These are phyloP conservation scores for Penicillium capsulatum DNA, from an alignment of 2,329 filamentous ascomycete species.

Conservation along the genomic window DNA sequence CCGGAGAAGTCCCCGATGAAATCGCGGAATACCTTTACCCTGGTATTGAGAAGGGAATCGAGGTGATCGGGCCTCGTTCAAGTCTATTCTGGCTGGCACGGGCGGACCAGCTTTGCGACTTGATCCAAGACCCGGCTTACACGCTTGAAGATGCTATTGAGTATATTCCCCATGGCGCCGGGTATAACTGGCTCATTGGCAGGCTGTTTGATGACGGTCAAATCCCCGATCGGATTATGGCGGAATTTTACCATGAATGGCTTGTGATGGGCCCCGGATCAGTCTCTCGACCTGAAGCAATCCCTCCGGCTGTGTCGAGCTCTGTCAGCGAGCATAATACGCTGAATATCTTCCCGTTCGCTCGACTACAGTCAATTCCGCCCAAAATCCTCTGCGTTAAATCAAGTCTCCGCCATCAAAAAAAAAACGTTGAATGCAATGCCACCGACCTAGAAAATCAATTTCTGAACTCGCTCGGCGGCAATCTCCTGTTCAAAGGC, in stretches of 20 bases:
- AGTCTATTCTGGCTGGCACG: slow-evolving; percentile 3
- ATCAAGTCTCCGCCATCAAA: not conserved
- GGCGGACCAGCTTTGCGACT: not conserved
- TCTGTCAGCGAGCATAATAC: not conserved
- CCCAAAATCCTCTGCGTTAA: not conserved
- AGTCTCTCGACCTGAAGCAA: not conserved
- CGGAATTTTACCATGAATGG: not conserved
- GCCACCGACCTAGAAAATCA: not conserved
- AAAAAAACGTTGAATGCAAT: not conserved
- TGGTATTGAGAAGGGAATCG: not conserved
- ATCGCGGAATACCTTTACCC: not conserved
- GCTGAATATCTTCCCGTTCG: not conserved
- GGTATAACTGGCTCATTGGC: not conserved
- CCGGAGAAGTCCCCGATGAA: not conserved
- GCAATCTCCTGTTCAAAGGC: not conserved
- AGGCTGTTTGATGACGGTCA: not conserved
- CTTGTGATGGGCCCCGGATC: not conserved
- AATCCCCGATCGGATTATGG: not conserved
- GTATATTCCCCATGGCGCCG: not conserved
- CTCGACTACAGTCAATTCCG: not conserved
- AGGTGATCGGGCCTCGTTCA: not conserved
- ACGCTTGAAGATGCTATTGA: not conserved
- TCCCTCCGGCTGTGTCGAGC: not conserved
- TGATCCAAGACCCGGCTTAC: slow-evolving; percentile 1
- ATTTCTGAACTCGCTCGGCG: not conserved